Conservation (phyloP, 352 stramenopile genomes). For the Pythium rishiriense region DNA sequence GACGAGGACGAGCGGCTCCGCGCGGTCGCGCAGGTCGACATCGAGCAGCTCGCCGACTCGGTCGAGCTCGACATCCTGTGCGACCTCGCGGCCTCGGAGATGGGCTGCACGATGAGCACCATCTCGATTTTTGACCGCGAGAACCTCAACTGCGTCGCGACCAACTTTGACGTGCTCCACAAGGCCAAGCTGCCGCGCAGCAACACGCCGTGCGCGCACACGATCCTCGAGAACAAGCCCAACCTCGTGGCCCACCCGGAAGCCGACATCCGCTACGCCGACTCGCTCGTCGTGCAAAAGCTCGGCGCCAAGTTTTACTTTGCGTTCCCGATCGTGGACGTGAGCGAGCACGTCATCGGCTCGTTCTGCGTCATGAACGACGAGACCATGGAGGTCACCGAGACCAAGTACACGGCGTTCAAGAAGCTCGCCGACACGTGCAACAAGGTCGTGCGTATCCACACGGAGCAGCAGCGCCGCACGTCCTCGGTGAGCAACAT, state of each 20-base stretch:
- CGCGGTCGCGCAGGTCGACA: slow-evolving; percentile 11
- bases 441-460: slow-evolving; percentile 14
- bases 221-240: slow-evolving; percentile 51
- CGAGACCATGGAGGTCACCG: slow-evolving; percentile 41
- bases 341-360: slow-evolving; percentile 49
- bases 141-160: slow-evolving; percentile 43
- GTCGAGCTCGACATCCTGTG: slow-evolving; percentile 66
- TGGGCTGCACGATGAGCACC: slow-evolving; percentile 46
- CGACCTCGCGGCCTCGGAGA: slow-evolving; percentile 46
- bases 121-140: slow-evolving; percentile 55
- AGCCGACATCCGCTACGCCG: slow-evolving; percentile 56
- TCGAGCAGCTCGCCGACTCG: slow-evolving; percentile 12
- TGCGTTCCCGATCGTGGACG: slow-evolving; percentile 53
- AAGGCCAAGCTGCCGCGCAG: slow-evolving; percentile 38
- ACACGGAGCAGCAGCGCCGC: slow-evolving; percentile 1
- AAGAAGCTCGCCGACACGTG: slow-evolving; percentile 36
- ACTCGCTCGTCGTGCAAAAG: slow-evolving; percentile 17
- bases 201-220: slow-evolving; percentile 55
- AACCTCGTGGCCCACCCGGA: slow-evolving; percentile 51
- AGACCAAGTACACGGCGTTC: slow-evolving; percentile 56
- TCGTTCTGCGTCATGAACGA: slow-evolving; percentile 54
- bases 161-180: slow-evolving; percentile 33
- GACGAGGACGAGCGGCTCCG: slow-evolving; percentile 14
- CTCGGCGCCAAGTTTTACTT: slow-evolving; percentile 62
- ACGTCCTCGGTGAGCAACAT: neutral